phyloP scores from a whole-genome alignment of 139 green algal species.

The Chlamydomonas incerta region DNA sequence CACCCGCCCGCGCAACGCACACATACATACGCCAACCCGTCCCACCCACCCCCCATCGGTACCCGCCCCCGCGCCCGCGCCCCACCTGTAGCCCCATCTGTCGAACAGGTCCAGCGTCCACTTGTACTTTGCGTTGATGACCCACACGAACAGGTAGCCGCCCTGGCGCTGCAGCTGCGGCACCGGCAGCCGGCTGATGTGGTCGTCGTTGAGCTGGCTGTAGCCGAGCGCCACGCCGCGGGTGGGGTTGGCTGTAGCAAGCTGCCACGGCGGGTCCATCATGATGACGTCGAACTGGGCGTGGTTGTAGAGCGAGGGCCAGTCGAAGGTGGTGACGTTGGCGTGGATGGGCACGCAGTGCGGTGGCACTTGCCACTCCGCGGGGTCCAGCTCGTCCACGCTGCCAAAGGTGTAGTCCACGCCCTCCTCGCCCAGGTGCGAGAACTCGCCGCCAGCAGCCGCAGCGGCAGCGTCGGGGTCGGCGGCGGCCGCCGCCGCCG shows the following conservation, averaged over 20 bases:
- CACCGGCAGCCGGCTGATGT: constrained; percentile 88
- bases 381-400: constrained; percentile 84
- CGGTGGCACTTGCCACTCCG: constrained; percentile 89
- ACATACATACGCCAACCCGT: too few species aligned
- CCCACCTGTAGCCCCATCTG: constrained; percentile 89
- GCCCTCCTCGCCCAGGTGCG: constrained; percentile 57
- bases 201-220: constrained; percentile 85
- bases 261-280: constrained; percentile 97
- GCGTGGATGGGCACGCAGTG: constrained; percentile 93
- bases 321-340: constrained; percentile 94
- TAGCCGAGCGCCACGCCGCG: constrained; percentile 93
- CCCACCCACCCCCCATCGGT: too few species aligned
- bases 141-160: constrained; percentile 94
- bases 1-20: too few species aligned
- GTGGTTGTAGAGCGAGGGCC: constrained; percentile 65
- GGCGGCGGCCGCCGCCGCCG: background rate
- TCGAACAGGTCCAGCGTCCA: constrained; percentile 92
- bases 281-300: constrained; percentile 85
- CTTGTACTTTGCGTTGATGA: constrained; percentile 97
- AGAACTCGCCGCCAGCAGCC: background rate
- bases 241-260: constrained; percentile 95
- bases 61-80: background rate
- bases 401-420: constrained; percentile 69
- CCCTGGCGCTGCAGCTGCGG: constrained; percentile 77
- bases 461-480: background rate